Conservation (phyloP, 345 rosid genomes). For the Toxicodendron radicans region DNA sequence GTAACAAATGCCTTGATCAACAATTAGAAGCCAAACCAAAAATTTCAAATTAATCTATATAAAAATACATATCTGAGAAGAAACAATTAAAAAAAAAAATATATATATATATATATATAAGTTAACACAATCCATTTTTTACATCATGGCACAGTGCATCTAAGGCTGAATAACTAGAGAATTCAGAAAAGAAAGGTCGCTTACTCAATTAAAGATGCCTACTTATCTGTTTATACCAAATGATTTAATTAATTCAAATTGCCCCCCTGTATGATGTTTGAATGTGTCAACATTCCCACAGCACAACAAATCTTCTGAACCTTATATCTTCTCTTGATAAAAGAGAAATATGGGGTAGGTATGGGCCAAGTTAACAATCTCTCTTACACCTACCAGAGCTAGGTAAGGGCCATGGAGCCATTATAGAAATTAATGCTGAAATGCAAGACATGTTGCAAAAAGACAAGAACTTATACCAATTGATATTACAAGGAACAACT, state of each 20-base stretch:
- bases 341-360: too few species aligned
- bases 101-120: too few species aligned
- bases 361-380: neutral
- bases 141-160: neutral
- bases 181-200: neutral
- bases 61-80: neutral
- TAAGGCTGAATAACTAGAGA: neutral
- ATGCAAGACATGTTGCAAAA: neutral
- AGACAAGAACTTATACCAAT: neutral
- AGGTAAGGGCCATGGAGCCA: neutral
- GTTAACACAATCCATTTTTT: neutral
- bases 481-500: neutral
- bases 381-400: neutral
- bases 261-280: neutral
- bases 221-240: neutral
- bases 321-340: neutral
- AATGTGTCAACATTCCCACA: neutral
- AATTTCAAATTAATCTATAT: neutral
- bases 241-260: neutral
- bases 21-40: neutral
- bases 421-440: neutral
- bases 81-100: neutral
- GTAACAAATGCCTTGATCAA: constrained; percentile 10
- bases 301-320: neutral
- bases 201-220: neutral